These are phyloP conservation scores for Talinum fruticosum DNA, from an alignment of 148 eudicot genomes.

Conservation along the genomic window DNA sequence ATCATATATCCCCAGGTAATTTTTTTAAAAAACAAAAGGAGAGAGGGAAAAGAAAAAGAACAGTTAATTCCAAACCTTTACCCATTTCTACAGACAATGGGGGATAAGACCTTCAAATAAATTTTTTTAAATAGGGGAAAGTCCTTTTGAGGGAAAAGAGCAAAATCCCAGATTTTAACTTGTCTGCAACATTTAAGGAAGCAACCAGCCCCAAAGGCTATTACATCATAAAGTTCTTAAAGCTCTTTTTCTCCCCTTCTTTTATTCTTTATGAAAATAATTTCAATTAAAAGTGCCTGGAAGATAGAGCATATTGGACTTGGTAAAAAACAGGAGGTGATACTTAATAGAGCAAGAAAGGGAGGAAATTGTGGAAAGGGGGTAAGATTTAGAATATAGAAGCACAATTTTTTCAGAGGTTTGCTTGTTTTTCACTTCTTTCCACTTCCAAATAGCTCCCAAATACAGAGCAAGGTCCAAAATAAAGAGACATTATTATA, in stretches of 20 bases:
- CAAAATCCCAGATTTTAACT: slow-evolving; percentile 1
- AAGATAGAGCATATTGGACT: slow-evolving; percentile 1
- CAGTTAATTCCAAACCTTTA: not conserved
- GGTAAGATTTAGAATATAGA: slow-evolving; percentile 8
- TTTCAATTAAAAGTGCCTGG: not conserved
- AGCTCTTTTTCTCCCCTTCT: not conserved
- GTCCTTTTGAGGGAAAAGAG: not conserved
- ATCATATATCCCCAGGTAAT: too few species aligned
- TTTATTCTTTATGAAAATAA: not conserved
- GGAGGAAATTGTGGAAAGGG: not conserved
- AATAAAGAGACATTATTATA: not conserved
- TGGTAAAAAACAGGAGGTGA: not conserved
- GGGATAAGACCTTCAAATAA: too few species aligned
- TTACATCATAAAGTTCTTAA: not conserved
- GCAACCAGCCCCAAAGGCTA: not conserved
- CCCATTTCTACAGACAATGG: not conserved
- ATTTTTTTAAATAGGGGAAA: not conserved
- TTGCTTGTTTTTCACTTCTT: slow-evolving; percentile 23
- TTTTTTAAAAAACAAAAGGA: not conserved
- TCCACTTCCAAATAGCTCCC: not conserved
- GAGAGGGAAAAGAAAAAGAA: too few species aligned
- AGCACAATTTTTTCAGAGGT: not conserved
- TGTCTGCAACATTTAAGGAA: slow-evolving; percentile 16
- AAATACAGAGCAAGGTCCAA: not conserved
- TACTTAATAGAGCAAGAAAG: not conserved